Evolutionary conservation across 208 protist genomes (phyloP).

Genomic region (Lotmaria passim): DNA sequence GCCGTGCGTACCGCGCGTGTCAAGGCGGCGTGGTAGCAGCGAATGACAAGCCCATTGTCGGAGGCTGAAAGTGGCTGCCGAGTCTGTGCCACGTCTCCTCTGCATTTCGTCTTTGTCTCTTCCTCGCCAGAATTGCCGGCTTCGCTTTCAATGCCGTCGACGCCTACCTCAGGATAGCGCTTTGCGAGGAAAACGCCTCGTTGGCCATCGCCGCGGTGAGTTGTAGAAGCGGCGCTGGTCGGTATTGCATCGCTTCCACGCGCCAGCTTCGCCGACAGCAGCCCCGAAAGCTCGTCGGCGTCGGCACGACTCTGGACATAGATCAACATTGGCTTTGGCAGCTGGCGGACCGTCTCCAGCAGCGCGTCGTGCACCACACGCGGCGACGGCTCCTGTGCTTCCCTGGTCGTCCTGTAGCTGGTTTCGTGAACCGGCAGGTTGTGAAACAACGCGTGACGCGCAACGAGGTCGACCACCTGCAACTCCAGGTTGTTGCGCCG

Average conservation of each 20-base stretch:
- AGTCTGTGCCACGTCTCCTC: too few relatives aligned
- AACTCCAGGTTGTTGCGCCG: constrained; percentile 67
- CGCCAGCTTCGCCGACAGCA: constrained; percentile 52
- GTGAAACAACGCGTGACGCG: constrained; percentile 22
- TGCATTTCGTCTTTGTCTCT: neutral
- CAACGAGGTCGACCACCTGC: constrained; percentile 51
- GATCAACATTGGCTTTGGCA: constrained; percentile 88
- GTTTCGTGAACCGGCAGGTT: neutral
- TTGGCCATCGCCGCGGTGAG: too few relatives aligned
- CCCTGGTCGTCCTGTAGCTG: neutral
- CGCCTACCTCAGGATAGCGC: constrained; percentile 6
- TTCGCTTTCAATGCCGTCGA: too few relatives aligned
- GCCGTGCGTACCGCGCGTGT: constrained; percentile 44
- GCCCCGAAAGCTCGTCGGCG: constrained; percentile 71
- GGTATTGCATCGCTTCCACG: too few relatives aligned
- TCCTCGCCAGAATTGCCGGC: too few relatives aligned
- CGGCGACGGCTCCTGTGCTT: constrained; percentile 31
- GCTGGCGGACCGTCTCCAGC: constrained; percentile 54
- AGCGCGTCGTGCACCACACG: constrained; percentile 65
- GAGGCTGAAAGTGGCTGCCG: neutral
- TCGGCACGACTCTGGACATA: constrained; percentile 87
- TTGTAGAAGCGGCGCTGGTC: too few relatives aligned
- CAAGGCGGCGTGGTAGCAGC: constrained; percentile 84
- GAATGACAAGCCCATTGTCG: constrained; percentile 41
- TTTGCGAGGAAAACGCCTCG: constrained; percentile 17